A percentile compares a stretch with the other conserved stretches of the same genome.
Evolutionary conservation across 345 rosid species (phyloP).

Genomic region (Salix brachista): DNA sequence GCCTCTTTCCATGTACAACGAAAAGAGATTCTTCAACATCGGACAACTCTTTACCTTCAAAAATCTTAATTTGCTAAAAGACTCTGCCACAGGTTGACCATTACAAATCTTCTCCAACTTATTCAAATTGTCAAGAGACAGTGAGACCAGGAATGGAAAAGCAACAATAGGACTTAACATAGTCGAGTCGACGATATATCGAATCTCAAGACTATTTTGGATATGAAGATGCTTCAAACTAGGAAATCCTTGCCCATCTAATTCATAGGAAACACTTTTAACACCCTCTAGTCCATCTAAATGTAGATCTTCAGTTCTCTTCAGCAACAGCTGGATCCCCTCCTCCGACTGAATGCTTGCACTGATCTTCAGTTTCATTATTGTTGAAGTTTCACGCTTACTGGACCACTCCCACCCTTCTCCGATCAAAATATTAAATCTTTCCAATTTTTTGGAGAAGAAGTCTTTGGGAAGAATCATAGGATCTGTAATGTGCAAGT

Average conservation of each 20-base stretch:
- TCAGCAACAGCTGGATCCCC: neutral
- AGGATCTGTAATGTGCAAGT: conserved; percentile 10
- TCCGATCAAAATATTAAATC: conserved; percentile 16
- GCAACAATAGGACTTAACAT: neutral
- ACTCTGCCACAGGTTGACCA: neutral
- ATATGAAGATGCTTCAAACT: conserved; percentile 12
- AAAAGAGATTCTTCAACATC: conserved; percentile 16
- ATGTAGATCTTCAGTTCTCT: conserved; percentile 12
- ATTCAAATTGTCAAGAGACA: conserved; percentile 4
- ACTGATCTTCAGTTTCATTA: conserved; percentile 13
- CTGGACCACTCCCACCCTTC: conserved; percentile 2
- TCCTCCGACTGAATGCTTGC: neutral
- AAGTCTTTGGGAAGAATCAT: conserved; percentile 1
- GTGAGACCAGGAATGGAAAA: conserved; percentile 7
- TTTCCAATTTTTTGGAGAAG: neutral
- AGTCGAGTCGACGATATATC: neutral
- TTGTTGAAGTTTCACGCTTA: neutral
- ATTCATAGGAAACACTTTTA: neutral
- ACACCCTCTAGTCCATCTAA: conserved; percentile 7
- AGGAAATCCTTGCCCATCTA: conserved; percentile 16
- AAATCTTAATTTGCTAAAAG: conserved; percentile 12
- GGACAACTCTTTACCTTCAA: conserved; percentile 10
- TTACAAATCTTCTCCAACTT: conserved; percentile 15
- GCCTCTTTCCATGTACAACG: neutral
- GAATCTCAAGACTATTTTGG: neutral